Percentiles rank a stretch among this genome's conserved stretches.
phyloP scores from a whole-genome alignment of 208 protist species.

The Trichomonas gallinae region DNA sequence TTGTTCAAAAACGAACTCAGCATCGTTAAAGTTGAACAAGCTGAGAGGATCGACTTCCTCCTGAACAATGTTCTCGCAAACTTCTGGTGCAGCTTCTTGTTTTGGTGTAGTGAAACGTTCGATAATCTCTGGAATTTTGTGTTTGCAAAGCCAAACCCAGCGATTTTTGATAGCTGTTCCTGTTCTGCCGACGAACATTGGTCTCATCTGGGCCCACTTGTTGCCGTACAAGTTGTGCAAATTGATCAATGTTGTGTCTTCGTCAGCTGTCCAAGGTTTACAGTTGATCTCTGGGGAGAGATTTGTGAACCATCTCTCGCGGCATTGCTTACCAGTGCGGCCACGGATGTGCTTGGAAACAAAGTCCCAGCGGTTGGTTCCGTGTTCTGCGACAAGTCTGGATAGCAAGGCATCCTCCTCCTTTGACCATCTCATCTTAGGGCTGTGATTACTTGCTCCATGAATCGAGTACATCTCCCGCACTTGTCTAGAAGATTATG shows the following conservation, averaged over 20 bases:
- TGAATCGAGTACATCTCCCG: background rate
- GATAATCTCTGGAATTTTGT: no score
- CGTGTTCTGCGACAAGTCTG: background rate
- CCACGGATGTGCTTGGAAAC: background rate
- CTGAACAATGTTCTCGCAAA: no score
- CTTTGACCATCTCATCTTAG: background rate
- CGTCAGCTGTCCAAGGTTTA: background rate
- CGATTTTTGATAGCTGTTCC: background rate
- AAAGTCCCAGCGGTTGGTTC: background rate
- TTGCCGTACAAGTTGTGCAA: background rate
- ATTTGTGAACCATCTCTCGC: background rate
- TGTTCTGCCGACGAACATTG: background rate
- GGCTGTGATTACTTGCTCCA: background rate
- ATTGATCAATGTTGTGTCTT: background rate
- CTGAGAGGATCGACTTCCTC: no score
- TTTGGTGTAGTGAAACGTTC: no score
- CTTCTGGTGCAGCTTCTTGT: no score
- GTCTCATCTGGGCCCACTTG: background rate
- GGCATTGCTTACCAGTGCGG: background rate
- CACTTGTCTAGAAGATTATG: no score
- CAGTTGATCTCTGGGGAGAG: background rate
- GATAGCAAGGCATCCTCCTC: background rate
- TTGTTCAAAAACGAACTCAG: no score
- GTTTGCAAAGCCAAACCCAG: background rate
- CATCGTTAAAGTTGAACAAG: no score